Evolutionary conservation across 1,139 yeast genomes (phyloP).

Genomic region (Yamadazyma sp.): DNA sequence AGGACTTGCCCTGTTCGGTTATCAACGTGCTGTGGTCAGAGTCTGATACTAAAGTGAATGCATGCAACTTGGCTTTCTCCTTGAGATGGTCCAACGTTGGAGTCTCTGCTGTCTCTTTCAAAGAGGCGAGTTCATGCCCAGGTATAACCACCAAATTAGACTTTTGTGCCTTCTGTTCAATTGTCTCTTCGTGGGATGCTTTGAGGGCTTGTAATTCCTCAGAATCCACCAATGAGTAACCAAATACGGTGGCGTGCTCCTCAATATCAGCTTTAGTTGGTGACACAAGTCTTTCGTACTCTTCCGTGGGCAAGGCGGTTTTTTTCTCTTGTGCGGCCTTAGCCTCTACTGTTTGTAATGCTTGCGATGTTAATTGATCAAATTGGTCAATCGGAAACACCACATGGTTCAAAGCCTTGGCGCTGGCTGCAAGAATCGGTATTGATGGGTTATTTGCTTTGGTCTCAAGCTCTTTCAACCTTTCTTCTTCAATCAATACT

Average conservation of each 20-base stretch:
- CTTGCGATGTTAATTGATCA: conserved; percentile 11
- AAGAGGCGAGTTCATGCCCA: conserved; percentile 15
- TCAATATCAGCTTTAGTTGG: conserved; percentile 22
- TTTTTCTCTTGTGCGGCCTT: conserved; percentile 21
- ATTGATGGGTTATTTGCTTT: conserved; percentile 20
- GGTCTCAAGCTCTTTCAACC: conserved; percentile 13
- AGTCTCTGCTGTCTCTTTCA: conserved; percentile 18
- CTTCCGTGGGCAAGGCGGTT: conserved; percentile 18
- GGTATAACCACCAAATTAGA: conserved; percentile 21
- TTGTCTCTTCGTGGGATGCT: conserved; percentile 15
- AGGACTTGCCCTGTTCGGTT: conserved; percentile 16
- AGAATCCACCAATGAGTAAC: conserved; percentile 19
- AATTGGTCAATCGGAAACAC: conserved; percentile 13
- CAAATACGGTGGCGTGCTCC: conserved; percentile 17
- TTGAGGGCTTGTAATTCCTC: conserved; percentile 14
- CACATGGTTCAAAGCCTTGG: conserved; percentile 14
- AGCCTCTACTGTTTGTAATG: conserved; percentile 17
- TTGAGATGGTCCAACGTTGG: conserved; percentile 28
- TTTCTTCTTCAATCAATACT: conserved; percentile 16
- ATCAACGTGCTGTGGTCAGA: conserved; percentile 13
- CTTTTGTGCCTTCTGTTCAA: conserved; percentile 11
- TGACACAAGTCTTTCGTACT: conserved; percentile 16
- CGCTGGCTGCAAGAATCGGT: conserved; percentile 23
- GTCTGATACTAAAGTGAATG: conserved; percentile 8
- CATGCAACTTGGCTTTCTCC: conserved; percentile 22